Base-by-base conservation (phyloP, 805 yeast genomes). In the Saccharomycopsis fodiens region DNA sequence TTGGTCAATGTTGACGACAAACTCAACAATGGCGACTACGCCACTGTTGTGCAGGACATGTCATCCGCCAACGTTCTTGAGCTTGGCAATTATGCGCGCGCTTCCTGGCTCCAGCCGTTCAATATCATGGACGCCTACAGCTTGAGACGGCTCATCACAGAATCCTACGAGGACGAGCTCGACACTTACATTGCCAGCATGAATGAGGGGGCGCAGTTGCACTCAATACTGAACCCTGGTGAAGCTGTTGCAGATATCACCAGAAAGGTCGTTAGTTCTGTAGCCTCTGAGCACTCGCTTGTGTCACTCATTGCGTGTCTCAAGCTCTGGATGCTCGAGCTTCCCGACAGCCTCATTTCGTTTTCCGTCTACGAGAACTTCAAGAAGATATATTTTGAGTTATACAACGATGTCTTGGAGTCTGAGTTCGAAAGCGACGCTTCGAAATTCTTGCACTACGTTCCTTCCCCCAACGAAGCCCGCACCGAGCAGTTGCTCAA, bases 331-430 rank as follows among this genome's bases (percentile, higher is more conserved):
- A 63, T 79, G 27, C 60, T 78, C 59, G 85, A 79, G 54, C 58
- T 78, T 32, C 83, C 83, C 0, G 82, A 77, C 52, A 71, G 82
- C 22, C 57, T 79, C 21, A 63, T 76, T 3, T 74, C 79, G 1
- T 59, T 61, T 46, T 52, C 55, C 1, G 48, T 57, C 3, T 59
- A 56, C 46, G 65, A 61, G 13, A 43, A 58, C 2, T 35, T 61
- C 12, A 41, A 50, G 16, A 46, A 31, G 6, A 19, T 48, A 8
- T 51, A 51, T 30, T 44, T 25, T 21, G 39, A 29, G 15, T 35
- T 44, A 4, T 47, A 40, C 21, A 13, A 13, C 10, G 31, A 31
- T 16, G 27, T 46, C 16, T 32, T 47, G 6, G 20, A 35, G 5
- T 38, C 30, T 13, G 35, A 22, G 20, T 41, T 27, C 34, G 8